These are phyloP conservation scores for Arthromyces matolae DNA, from an alignment of 768 basidiomycete genomes.

Conservation along the genomic window DNA sequence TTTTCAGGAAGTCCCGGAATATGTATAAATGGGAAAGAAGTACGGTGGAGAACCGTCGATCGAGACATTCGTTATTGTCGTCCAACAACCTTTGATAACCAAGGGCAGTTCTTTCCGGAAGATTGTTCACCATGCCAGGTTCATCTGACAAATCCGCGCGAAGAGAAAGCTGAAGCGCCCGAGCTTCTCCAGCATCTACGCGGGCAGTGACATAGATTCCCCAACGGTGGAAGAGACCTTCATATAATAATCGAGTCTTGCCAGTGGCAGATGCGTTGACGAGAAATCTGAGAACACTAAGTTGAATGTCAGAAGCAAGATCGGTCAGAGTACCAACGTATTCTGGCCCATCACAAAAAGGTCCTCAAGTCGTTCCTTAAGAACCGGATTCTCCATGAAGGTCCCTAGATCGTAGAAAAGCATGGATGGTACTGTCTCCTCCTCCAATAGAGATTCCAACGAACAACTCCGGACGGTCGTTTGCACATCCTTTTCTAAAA, in stretches of 20 bases:
- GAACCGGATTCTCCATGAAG: background rate
- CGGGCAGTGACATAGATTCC: background rate
- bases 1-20: too few relatives aligned
- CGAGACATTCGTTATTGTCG: too few relatives aligned
- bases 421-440: background rate
- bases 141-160: too few relatives aligned
- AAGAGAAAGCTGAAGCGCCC: background rate
- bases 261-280: slow-evolving; percentile 1
- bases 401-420: background rate
- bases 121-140: too few relatives aligned
- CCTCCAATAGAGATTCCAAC: background rate
- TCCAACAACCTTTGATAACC: too few relatives aligned
- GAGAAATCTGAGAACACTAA: background rate
- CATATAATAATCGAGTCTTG: slow-evolving; percentile 1
- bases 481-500: background rate
- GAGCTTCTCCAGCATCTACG: background rate
- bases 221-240: background rate
- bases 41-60: too few relatives aligned
- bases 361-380: background rate
- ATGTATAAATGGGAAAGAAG: too few relatives aligned
- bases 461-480: background rate
- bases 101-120: too few relatives aligned
- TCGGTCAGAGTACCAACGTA: background rate
- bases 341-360: background rate
- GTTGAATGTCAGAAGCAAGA: background rate